Evolutionary conservation across 306 rosid species (phyloP).

Genomic region (Prunus campanulata): DNA sequence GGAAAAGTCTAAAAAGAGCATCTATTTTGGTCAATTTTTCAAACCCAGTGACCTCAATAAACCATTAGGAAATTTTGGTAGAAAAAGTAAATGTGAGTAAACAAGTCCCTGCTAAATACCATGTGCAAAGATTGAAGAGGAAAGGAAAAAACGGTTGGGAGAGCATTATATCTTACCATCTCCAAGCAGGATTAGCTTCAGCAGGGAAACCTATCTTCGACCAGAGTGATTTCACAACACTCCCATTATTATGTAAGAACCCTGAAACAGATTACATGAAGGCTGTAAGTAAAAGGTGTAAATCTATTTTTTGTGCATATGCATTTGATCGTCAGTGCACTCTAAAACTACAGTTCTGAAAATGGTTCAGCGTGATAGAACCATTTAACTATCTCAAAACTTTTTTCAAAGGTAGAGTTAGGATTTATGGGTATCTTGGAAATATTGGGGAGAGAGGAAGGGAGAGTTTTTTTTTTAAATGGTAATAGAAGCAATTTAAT

Average conservation of each 20-base stretch:
- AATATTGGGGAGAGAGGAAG: no score
- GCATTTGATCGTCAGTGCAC: no score
- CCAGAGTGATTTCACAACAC: slow-evolving; percentile 46
- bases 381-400: not conserved
- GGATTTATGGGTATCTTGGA: no score
- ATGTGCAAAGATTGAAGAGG: not conserved
- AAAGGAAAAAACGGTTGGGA: slow-evolving; percentile 1
- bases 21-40: not conserved
- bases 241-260: slow-evolving; percentile 26
- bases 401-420: no score
- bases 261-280: slow-evolving; percentile 34
- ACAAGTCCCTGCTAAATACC: not conserved
- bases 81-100: no score
- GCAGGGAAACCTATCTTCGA: slow-evolving; percentile 62
- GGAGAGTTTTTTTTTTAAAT: no score
- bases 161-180: slow-evolving; percentile 58
- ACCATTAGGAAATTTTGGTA: no score
- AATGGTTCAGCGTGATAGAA: not conserved
- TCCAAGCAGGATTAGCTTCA: slow-evolving; percentile 86
- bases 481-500: no score
- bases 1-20: not conserved
- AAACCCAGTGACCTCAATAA: not conserved
- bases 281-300: not conserved
- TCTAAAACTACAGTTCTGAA: not conserved
- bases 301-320: not conserved